Base-by-base conservation (phyloP, 2,329 filamentous ascomycete species). In the Colletotrichum cuscutae region DNA sequence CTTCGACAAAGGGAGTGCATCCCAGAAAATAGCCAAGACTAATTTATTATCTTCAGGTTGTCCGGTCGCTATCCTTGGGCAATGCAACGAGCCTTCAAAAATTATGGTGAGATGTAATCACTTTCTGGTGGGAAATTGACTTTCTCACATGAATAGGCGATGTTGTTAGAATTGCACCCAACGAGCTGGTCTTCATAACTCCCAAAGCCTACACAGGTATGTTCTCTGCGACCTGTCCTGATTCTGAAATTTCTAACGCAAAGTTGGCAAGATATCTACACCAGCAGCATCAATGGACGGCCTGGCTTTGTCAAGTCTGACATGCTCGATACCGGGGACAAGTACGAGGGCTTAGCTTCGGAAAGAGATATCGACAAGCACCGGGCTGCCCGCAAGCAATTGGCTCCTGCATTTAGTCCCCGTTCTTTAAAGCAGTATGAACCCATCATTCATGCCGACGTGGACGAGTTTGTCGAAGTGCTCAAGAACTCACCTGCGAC, bases 321-420 rank as follows among this genome's bases (percentile, higher is more conserved):
- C 3, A 35, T 59, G 30, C 56, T 59, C 12, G 56, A 59, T n/a
- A 59, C 56, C 8, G 56, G 56, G 24, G 56, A 59, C 56, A 59
- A 59, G 56, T 59, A 59, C 30, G 56, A 59, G 12, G 56, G 56
- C n/a, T 19, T 59, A 9, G 56, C 56, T 15, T 59, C 56, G 30
- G 56, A 59, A 15, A 28, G 56, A 37, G 56, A 59, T 9, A 59
- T 59, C 8, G 66, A 69, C n/a, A 69, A 69, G 58, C 66, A 69
- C 46, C 66, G 66, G 15, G 58, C 58, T 26, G 42, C 58, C 19
- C 66, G 66, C 24, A 69, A 69, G 30, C 52, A 57, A 52, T 4
- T 70, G 52, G 58, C 66, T 28, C 66, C 66, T 13, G 66, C 66
- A 2, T 69, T 69, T 30, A 63, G 58, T 19, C 46, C 58, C 5